Percentiles rank a stretch among this genome's conserved stretches.
These are phyloP conservation scores for Suaeda aralocaspica DNA, from an alignment of 148 eudicot genomes.

Conservation along the genomic window DNA sequence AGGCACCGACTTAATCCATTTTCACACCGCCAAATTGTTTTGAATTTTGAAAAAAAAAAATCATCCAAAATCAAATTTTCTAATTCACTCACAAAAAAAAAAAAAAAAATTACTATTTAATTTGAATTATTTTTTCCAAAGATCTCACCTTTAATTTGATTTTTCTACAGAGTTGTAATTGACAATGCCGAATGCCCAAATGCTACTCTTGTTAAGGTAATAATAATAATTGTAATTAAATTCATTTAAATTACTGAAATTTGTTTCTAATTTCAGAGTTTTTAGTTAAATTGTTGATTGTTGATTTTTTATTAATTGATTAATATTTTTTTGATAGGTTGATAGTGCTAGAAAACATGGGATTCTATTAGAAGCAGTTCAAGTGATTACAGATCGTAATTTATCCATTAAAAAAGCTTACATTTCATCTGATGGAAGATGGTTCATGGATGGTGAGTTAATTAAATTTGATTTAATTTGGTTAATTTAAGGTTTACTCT, in stretches of 20 bases:
- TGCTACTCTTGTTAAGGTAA: conserved; percentile 80
- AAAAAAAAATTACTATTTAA: not conserved
- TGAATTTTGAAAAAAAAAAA: conserved; percentile 23
- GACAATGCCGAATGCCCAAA: conserved; percentile 77
- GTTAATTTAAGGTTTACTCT: not conserved
- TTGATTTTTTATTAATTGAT: not conserved
- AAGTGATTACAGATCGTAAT: conserved; percentile 81
- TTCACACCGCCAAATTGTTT: conserved; percentile 12
- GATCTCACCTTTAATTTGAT: not conserved
- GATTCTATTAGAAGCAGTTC: conserved; percentile 85
- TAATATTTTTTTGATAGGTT: conserved; percentile 35
- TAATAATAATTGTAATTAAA: not conserved
- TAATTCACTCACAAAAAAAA: not conserved
- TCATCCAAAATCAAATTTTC: not conserved
- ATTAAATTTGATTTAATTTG: not conserved
- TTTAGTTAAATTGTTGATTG: not conserved
- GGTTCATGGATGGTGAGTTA: conserved; percentile 99
- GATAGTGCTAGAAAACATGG: conserved; percentile 90
- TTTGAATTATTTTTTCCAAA: not conserved
- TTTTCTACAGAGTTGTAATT: conserved; percentile 60
- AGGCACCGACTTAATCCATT: conserved; percentile 14
- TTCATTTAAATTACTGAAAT: not conserved
- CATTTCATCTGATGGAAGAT: conserved; percentile 84
- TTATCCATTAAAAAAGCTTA: conserved; percentile 79
- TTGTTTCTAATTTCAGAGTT: not conserved